Base-by-base conservation (phyloP, 306 rosid genomes). In the Cyclanthera cordifolia region DNA sequence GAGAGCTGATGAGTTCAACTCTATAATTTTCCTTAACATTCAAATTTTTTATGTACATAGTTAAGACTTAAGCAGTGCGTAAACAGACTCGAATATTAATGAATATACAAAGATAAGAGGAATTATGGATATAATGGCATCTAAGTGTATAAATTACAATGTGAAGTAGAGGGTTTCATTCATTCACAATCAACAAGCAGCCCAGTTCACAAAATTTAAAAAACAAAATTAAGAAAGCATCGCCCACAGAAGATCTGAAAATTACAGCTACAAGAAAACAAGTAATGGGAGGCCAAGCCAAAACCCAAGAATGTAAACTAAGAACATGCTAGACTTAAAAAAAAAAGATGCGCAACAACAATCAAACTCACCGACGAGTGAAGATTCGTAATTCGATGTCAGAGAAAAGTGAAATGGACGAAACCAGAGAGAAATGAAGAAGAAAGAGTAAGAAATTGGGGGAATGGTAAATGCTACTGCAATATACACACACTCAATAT, bases 381-480 rank as follows among this genome's bases (percentile, higher is more conserved):
- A 64, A 47, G 32, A 63, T 20, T 20, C 69, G 39, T 20, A 63
- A 63, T 23, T 41, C 12, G 51, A 41, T 11, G n/a, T 25, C n/a
- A 12, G 16, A 24, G n/a, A 52, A 21, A 20, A 25, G 16, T 25
- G 19, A 55, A 55, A 24, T 37, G 25, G 39, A 14, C 32, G 14
- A 58, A 3, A 58, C 13, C 46, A 32, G 66, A 58, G 46, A 30
- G 46, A 58, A 58, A n/a, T 3, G 66, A 46, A n/a, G 66, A 1
- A 28, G 64, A 57, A 57, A 14, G 25, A 4, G 34, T 24, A 32
- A 57, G 65, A 58, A 58, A 59, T 30, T 60, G 67, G 67, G 27
- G 67, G 47, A 48, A 48, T 34, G 23, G 48, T 10, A 9, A 25
- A 57, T 11, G 11, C 34, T 23, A 10, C 8, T 1, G 8, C 3